Percentiles rank a stretch among this genome's conserved stretches.
phyloP scores from a whole-genome alignment of 2,329 filamentous ascomycete species.

The Neoarthrinium moseri region DNA sequence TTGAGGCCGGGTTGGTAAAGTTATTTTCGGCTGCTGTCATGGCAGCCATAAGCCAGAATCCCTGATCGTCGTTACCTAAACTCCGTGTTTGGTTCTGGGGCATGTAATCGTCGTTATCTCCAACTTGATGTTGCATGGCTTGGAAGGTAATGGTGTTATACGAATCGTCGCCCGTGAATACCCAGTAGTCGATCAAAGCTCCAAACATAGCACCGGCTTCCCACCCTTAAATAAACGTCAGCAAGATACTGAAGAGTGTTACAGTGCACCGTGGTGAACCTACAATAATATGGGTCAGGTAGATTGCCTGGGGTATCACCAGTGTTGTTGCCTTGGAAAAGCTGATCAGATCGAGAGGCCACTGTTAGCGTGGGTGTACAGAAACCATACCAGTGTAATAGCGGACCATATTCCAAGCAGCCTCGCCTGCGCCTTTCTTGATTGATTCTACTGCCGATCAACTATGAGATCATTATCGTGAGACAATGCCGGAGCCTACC shows the following conservation, averaged over 20 bases:
- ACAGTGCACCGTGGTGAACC: conserved; percentile 27
- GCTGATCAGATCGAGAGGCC: background rate
- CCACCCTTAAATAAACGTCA: conserved; percentile 53
- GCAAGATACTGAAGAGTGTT: background rate
- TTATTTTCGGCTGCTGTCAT: conserved; percentile 76
- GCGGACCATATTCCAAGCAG: conserved; percentile 45
- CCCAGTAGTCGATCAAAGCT: conserved; percentile 70
- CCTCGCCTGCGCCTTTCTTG: conserved; percentile 38
- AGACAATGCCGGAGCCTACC: background rate
- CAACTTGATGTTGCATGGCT: conserved; percentile 60
- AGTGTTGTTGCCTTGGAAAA: conserved; percentile 48
- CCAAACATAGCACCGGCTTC: conserved; percentile 73
- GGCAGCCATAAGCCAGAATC: conserved; percentile 82
- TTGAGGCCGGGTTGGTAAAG: conserved; percentile 65
- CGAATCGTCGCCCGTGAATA: conserved; percentile 63
- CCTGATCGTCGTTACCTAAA: conserved; percentile 72
- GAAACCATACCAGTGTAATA: conserved; percentile 40
- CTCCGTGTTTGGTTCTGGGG: conserved; percentile 62
- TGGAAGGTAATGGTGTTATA: conserved; percentile 63
- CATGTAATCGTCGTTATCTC: conserved; percentile 62
- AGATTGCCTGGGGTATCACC: conserved; percentile 58
- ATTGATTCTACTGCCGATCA: conserved; percentile 1
- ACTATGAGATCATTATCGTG: background rate
- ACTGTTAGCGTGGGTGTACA: background rate
- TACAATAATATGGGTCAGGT: conserved; percentile 64